These are phyloP conservation scores for Yamadazyma spencermartinsiae DNA, from an alignment of 1,139 yeast species.

Conservation along the genomic window DNA sequence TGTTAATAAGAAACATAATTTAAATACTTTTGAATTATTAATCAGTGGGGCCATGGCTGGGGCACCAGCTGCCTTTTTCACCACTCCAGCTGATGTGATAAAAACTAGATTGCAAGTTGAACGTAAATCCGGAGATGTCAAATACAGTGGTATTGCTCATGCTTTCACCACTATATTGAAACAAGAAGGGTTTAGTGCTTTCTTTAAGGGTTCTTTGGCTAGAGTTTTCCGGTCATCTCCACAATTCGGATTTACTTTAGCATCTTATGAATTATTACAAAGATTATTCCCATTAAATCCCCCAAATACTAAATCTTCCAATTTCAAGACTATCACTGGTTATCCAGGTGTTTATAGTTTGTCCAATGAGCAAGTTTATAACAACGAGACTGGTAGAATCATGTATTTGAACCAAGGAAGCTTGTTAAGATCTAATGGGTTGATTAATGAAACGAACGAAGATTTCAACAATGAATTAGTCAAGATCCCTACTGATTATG, in stretches of 20 bases:
- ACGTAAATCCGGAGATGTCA: conserved; percentile 72
- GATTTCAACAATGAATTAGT: conserved; percentile 39
- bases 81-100: conserved; percentile 96
- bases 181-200: conserved; percentile 78
- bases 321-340: conserved; percentile 46
- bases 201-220: conserved; percentile 96
- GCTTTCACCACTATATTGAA: conserved; percentile 71
- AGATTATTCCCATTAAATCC: conserved; percentile 48
- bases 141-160: conserved; percentile 73
- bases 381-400: conserved; percentile 39
- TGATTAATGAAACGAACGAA: conserved; percentile 17
- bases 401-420: conserved; percentile 39
- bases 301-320: conserved; percentile 46
- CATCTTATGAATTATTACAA: conserved; percentile 86
- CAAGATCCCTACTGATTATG: conserved; percentile 48
- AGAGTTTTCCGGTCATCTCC: conserved; percentile 95
- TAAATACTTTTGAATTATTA: conserved; percentile 81
- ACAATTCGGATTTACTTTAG: conserved; percentile 95
- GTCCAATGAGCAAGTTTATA: conserved; percentile 49
- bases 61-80: conserved; percentile 94
- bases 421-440: conserved; percentile 24
- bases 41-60: conserved; percentile 95
- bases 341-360: conserved; percentile 50
- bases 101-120: conserved; percentile 94
- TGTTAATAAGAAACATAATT: conserved; percentile 45